Conservation (phyloP, 2,329 filamentous ascomycete species). For the Beauveria australis region DNA sequence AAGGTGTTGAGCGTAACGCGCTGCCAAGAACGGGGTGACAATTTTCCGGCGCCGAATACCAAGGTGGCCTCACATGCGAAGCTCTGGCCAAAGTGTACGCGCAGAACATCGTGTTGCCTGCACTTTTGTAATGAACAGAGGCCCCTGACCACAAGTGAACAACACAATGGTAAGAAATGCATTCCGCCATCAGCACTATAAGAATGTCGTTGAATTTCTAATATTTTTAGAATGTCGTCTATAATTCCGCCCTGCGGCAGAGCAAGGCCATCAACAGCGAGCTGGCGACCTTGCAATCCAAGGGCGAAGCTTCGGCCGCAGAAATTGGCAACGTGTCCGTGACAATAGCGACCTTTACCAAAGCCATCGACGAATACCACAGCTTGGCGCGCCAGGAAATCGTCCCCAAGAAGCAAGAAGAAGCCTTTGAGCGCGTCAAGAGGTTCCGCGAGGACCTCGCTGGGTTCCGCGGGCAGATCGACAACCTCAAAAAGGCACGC, state of each 20-base stretch:
- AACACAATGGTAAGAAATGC: not conserved
- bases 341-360: constrained; percentile 70
- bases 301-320: constrained; percentile 50
- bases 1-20: not conserved
- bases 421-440: constrained; percentile 76
- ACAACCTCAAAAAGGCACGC: constrained; percentile 64
- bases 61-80: constrained; percentile 10
- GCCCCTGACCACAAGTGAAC: not conserved
- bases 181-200: rapidly evolving
- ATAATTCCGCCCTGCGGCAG: constrained; percentile 80
- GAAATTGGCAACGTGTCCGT: constrained; percentile 63
- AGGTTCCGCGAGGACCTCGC: constrained; percentile 76
- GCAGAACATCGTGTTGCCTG: not conserved
- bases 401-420: constrained; percentile 83
- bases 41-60: constrained; percentile 9
- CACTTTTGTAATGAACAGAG: too few species aligned
- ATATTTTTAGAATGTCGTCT: constrained; percentile 60
- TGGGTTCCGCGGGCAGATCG: constrained; percentile 71
- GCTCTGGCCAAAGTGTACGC: not conserved
- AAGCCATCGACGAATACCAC: constrained; percentile 89
- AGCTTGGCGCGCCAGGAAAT: constrained; percentile 79
- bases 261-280: constrained; percentile 72
- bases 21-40: not conserved
- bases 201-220: not conserved
- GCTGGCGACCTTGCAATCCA: constrained; percentile 60